Evolutionary conservation across 2,329 filamentous ascomycete genomes (phyloP), one percentile per base, ranked within the genome.

Genomic region (Chaetomiaceae sp.): DNA sequence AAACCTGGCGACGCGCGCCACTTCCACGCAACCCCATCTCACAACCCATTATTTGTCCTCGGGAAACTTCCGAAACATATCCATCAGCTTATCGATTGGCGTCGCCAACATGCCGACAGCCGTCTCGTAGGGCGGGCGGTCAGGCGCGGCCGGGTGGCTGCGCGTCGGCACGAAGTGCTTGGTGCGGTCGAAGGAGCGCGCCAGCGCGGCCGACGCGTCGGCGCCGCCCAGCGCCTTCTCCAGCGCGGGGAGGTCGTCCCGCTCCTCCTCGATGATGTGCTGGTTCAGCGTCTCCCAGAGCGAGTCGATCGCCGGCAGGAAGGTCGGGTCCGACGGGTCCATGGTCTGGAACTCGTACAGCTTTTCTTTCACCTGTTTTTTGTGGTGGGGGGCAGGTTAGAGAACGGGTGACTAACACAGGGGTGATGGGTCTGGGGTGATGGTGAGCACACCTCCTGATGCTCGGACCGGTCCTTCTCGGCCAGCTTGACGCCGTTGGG

Each of bases 41-140:
- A 10, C 10, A 11, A 11, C 14, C 14, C 14, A 6, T 32, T 38
- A 47, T 38, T 37, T 41, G 10, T 14, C 44, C 20, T 70, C 61
- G 8, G 57, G 57, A 22, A 60, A 58, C 45, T 48, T 57, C 2
- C 74, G 75, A 53, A 79, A 83, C 57, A 72, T 75, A 58, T 82
- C 76, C 30, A 62, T 63, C 26, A 83, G 50, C 48, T 69, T 71
- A 58, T 82, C 79, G 15, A 82, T 64, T 0, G 78, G 78, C 12
- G 78, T 75, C 0, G 73, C 63, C 59, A 83, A 50, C 18, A 83
- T 53, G 0, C 73, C 76, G 47, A 69, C 69, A 0, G 68, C 73
- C 0, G 72, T 76, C 65, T 81, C 76, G 48, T 78, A 81, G 0
- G 73, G 74, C 3, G 75, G 75, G 29, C 70, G 68, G 49, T 76